Evolutionary conservation across 2,329 filamentous ascomycete species (phyloP).

Genomic region (Cercospora sp.): DNA sequence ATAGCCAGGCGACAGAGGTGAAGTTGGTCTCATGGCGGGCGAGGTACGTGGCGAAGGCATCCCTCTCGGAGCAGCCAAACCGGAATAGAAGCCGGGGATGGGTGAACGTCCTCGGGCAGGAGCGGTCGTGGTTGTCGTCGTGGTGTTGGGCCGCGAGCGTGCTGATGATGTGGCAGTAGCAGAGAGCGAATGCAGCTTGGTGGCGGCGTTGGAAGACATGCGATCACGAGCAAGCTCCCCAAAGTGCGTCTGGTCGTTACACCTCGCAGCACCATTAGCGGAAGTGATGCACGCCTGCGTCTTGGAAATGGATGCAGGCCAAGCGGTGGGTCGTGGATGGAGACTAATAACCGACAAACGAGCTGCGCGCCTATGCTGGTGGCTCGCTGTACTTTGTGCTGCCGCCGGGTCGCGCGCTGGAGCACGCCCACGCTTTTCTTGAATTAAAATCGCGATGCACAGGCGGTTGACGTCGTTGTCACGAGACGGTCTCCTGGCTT

Average conservation of each 20-base stretch:
- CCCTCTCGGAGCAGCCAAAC: background rate
- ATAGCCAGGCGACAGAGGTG: slow-evolving; percentile 38
- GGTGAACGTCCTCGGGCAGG: slow-evolving; percentile 1
- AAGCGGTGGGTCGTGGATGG: slow-evolving; percentile 5
- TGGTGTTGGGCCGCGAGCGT: background rate
- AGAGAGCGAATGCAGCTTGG: slow-evolving; percentile 8
- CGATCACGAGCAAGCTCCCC: background rate
- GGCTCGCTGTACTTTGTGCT: background rate
- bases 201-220: background rate
- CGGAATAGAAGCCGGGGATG: slow-evolving; percentile 3
- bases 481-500: background rate
- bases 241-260: background rate
- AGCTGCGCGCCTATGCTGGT: slow-evolving; percentile 4
- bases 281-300: slow-evolving; percentile 4
- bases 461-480: background rate
- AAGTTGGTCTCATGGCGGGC: slow-evolving; percentile 37
- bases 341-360: background rate
- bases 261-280: background rate
- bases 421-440: slow-evolving; percentile 4
- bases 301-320: background rate
- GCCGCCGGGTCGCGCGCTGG: slow-evolving; percentile 1
- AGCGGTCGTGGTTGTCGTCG: background rate
- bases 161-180: slow-evolving; percentile 6
- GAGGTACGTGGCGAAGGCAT: slow-evolving; percentile 41
- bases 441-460: background rate